Conservation (phyloP, 805 yeast species). For the Millerozyma acaciae region DNA sequence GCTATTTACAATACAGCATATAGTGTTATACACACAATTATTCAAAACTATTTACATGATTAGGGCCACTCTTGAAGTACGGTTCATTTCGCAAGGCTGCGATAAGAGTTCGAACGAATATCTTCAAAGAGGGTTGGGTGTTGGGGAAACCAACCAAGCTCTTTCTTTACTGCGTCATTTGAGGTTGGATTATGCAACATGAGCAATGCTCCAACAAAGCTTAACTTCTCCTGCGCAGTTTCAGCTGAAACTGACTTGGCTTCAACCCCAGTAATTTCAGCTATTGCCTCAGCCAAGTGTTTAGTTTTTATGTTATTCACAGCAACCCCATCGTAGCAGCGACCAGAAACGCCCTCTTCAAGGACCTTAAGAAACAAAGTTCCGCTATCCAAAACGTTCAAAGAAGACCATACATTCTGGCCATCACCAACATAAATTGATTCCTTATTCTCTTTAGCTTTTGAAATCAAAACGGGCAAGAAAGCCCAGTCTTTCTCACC, state of each 20-base stretch:
- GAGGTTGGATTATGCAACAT: slow-evolving; percentile 9
- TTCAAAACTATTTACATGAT: too few species aligned
- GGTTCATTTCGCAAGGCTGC: too few species aligned
- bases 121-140: slow-evolving; percentile 17
- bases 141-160: slow-evolving; percentile 23
- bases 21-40: too few species aligned
- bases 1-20: too few species aligned
- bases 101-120: too few species aligned
- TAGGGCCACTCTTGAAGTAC: too few species aligned
- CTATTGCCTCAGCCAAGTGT: slow-evolving; percentile 23
- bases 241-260: slow-evolving; percentile 11
- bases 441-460: slow-evolving; percentile 27
- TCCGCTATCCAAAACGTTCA: slow-evolving; percentile 30
- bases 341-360: slow-evolving; percentile 9
- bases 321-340: slow-evolving; percentile 8
- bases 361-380: slow-evolving; percentile 12
- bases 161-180: slow-evolving; percentile 14
- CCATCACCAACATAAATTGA: slow-evolving; percentile 35
- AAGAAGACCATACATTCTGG: slow-evolving; percentile 26
- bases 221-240: slow-evolving; percentile 6
- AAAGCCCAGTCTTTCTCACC: slow-evolving; percentile 26
- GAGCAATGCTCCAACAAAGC: slow-evolving; percentile 11
- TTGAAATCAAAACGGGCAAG: slow-evolving; percentile 14
- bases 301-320: slow-evolving; percentile 18
- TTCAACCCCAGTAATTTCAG: slow-evolving; percentile 12